Evolutionary conservation across 2,329 filamentous ascomycete species (phyloP).

Genomic region (Monosporascus sp.): DNA sequence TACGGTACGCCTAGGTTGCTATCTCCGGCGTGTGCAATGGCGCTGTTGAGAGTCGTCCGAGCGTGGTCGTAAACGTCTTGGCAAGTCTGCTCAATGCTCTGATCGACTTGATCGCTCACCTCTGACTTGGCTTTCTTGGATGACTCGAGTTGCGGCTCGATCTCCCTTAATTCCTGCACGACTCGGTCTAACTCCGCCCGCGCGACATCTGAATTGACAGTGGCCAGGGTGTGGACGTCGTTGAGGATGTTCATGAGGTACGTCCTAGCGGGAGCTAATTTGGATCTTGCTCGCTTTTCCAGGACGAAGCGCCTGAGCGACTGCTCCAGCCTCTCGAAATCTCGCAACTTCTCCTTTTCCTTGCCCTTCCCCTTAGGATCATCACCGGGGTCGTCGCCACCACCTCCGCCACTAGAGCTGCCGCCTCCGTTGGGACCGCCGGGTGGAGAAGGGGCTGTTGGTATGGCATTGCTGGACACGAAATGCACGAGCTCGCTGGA

Average conservation of each 20-base stretch:
- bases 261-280: slow-evolving; percentile 90
- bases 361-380: slow-evolving; percentile 76
- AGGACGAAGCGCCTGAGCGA: slow-evolving; percentile 89
- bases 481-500: slow-evolving; percentile 92
- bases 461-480: slow-evolving; percentile 93
- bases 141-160: slow-evolving; percentile 81
- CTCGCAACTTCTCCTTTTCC: slow-evolving; percentile 77
- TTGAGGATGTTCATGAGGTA: slow-evolving; percentile 91
- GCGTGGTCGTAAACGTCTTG: slow-evolving; percentile 82
- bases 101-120: slow-evolving; percentile 75
- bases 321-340: slow-evolving; percentile 85
- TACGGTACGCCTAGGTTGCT: slow-evolving; percentile 78
- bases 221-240: slow-evolving; percentile 77
- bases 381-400: slow-evolving; percentile 47
- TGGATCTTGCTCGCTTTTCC: slow-evolving; percentile 91
- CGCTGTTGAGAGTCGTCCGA: slow-evolving; percentile 64
- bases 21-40: slow-evolving; percentile 72
- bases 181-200: slow-evolving; percentile 81
- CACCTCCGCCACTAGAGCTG: slow-evolving; percentile 49
- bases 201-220: slow-evolving; percentile 82
- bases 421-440: slow-evolving; percentile 50
- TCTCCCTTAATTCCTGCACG: slow-evolving; percentile 68
- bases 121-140: slow-evolving; percentile 75
- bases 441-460: slow-evolving; percentile 56
- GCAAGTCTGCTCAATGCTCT: slow-evolving; percentile 77